phyloP scores from a whole-genome alignment of 192 early-diverging fungal species.

The Jimgerdemannia lactiflua region DNA sequence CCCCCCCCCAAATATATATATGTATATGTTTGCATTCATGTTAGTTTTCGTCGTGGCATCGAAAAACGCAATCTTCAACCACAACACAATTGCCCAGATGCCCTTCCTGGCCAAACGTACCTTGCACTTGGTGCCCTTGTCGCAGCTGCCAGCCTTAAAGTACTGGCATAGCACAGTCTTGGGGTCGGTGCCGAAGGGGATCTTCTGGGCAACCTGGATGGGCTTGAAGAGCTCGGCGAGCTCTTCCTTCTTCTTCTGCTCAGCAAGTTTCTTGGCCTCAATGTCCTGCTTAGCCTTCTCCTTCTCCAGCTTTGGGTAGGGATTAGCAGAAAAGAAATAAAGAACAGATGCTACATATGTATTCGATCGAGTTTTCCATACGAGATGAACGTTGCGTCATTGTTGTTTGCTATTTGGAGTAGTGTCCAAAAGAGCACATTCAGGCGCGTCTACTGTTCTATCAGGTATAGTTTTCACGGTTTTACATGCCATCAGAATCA shows the following conservation, averaged over 20 bases:
- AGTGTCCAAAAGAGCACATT: too few species aligned
- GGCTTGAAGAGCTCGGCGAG: slow-evolving; percentile 90
- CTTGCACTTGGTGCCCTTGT: slow-evolving; percentile 91
- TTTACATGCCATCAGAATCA: neutral
- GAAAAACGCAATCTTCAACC: neutral
- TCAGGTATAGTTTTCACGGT: too few species aligned
- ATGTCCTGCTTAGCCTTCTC: slow-evolving; percentile 62
- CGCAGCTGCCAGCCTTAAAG: slow-evolving; percentile 91
- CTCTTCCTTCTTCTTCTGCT: slow-evolving; percentile 89
- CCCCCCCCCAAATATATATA: neutral
- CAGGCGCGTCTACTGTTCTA: too few species aligned
- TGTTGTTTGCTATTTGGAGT: neutral
- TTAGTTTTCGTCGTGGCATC: neutral
- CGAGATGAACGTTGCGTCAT: neutral
- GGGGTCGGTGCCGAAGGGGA: slow-evolving; percentile 97
- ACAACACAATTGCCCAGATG: neutral
- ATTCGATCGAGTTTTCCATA: slow-evolving; percentile 1
- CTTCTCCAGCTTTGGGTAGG: slow-evolving; percentile 47
- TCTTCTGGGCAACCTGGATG: slow-evolving; percentile 82
- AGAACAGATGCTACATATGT: slow-evolving; percentile 6
- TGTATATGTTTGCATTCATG: neutral
- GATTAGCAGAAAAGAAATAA: neutral
- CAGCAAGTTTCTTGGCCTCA: slow-evolving; percentile 68
- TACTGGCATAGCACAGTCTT: slow-evolving; percentile 91
- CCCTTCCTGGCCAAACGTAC: too few species aligned